Evolutionary conservation across 2,329 filamentous ascomycete genomes (phyloP).

Genomic region (Dothiorella sarmentorum): DNA sequence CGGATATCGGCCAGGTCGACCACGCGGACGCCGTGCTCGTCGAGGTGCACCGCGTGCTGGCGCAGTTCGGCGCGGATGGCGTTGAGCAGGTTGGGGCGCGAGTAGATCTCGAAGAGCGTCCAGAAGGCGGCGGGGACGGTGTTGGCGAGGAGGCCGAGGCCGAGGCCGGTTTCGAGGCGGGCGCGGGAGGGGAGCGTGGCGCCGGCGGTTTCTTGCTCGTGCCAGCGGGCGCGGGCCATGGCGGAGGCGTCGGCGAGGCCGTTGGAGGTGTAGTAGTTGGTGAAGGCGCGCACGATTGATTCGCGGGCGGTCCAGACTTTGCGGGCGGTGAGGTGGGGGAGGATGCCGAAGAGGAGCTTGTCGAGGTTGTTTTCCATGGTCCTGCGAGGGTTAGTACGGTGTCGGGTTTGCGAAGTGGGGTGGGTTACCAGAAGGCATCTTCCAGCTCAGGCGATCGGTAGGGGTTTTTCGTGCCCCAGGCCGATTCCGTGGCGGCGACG

Average conservation of each 20-base stretch:
- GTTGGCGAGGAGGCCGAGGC: slow-evolving; percentile 42
- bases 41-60: neutral
- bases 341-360: slow-evolving; percentile 24
- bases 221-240: slow-evolving; percentile 37
- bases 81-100: slow-evolving; percentile 29
- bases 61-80: slow-evolving; percentile 34
- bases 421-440: slow-evolving; percentile 35
- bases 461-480: slow-evolving; percentile 44
- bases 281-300: slow-evolving; percentile 36
- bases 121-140: slow-evolving; percentile 42
- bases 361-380: slow-evolving; percentile 29
- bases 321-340: slow-evolving; percentile 31
- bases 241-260: slow-evolving; percentile 40
- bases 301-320: slow-evolving; percentile 33
- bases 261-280: slow-evolving; percentile 39
- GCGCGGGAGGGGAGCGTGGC: slow-evolving; percentile 39
- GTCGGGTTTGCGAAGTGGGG: too few relatives aligned
- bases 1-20: slow-evolving; percentile 36
- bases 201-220: slow-evolving; percentile 30
- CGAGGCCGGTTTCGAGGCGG: slow-evolving; percentile 41
- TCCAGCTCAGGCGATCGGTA: slow-evolving; percentile 36
- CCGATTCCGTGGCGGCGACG: slow-evolving; percentile 37
- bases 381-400: slow-evolving; percentile 18
- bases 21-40: slow-evolving; percentile 19
- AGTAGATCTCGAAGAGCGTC: slow-evolving; percentile 39